Base-by-base conservation (phyloP, 805 yeast genomes). In the Tetrapisispora namnaoensis region DNA sequence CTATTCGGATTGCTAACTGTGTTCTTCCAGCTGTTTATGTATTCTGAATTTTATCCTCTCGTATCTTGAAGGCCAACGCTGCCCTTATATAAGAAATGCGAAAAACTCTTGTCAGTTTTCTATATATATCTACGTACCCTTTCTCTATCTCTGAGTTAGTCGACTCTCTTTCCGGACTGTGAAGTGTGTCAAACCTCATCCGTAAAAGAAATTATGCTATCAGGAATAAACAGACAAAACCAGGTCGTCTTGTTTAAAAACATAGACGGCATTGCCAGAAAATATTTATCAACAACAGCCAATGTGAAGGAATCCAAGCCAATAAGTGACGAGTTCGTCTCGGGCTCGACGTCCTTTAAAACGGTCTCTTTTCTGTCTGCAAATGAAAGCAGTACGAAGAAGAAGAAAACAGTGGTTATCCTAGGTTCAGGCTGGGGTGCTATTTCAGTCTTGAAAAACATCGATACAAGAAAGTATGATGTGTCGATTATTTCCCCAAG, bases 371-470 rank as follows among this genome's bases (percentile, higher is more conserved):
- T 42, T 14, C 18, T n/a, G 5, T 30, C 36, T 13, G n/a, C 44
- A 2, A 24, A 42, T 28, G 44, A 42, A 13, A 10, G 10, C 5
- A 11, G 20, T 17, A 37, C 50, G 40, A 57, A 62, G 46, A 63
- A 66, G 45, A 71, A 69, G 57, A 71, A 71, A 52, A 67, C 67
- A 46, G 64, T 71, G 38, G 95, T 89, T 40, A 80, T 76, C 64
- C 79, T 78, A 61, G 93, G 93, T 50, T 81, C 95, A 16, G 97
- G 97, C 49, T 90, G 97, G 97, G 97, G 96, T 57, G 82, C 95
- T 13, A 86, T 89, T 49, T 82, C 95, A 7, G 75, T 88, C 58
- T 76, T 90, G 66, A 86, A 85, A 71, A 79, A 82, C 65, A 77
- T 90, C 62, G 96, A 90, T 66, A 82, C 95, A 46, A 76, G 87